Evolutionary conservation across 352 stramenopile species (phyloP), one percentile per base, ranked within the genome.

Genomic region (Pythium myriotylum): DNA sequence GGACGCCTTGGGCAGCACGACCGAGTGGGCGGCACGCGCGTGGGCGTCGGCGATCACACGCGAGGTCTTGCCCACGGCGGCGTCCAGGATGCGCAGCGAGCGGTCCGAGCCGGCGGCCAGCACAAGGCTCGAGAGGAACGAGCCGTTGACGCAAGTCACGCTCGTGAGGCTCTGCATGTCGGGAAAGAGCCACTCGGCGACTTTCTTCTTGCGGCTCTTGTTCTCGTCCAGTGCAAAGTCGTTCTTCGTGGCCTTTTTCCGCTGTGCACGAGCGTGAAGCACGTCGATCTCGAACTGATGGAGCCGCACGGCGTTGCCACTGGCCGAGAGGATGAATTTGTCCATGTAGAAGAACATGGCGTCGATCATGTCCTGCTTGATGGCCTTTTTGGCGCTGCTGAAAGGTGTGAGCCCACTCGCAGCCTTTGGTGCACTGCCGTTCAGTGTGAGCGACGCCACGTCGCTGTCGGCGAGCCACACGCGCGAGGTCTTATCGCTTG

Each of bases 331-430:
- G 24, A 95, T 59, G 50, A 96, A 96, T 63, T 91, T 91, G 70
- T 96, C 87, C 82, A 95, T 89, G 66, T 94, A 95, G 57, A 93
- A 96, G 54, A 96, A 96, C 23, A 67, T 60, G 17, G 81, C 77
- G 58, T 91, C 79, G 17, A 85, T 64, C 20, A 95, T 65, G n/a
- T 89, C 79, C 29, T 81, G 76, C 50, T 71, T 67, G 17, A 71
- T 62, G 3, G 53, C 56, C 52, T 82, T 89, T 61, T 87, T 88
- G 22, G 76, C 65, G 40, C 67, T 86, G 49, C 68, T 67, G 22
- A 67, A 63, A 2, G 57, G 53, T n/a, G 50, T 57, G 20, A 58
- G 67, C 26, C 68, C 55, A 2, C 68, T 74, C 26, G 59, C 45
- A 4, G 76, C 64, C 16, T 76, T 72, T 14, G 67, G 55, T 1